Evolutionary conservation across 345 rosid species (phyloP).

Genomic region (Sisymbrium irio): DNA sequence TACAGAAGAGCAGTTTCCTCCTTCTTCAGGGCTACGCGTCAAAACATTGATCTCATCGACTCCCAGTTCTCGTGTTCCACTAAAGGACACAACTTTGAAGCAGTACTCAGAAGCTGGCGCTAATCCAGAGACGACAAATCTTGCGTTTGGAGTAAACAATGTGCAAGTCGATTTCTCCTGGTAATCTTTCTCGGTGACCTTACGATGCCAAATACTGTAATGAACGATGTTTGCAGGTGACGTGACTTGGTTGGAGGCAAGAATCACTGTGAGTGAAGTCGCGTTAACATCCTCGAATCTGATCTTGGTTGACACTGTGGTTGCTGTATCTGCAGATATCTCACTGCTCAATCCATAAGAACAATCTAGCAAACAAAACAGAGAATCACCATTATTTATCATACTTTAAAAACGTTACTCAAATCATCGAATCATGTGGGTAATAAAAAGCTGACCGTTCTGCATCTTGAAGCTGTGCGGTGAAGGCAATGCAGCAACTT

Average conservation of each 20-base stretch:
- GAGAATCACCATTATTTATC: conserved; percentile 20
- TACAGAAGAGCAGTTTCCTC: conserved; percentile 36
- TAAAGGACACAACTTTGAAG: conserved; percentile 59
- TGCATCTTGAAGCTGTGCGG: conserved; percentile 8
- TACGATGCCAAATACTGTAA: conserved; percentile 84
- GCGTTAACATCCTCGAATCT: conserved; percentile 63
- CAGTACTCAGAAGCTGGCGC: conserved; percentile 63
- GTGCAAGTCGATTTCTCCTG: conserved; percentile 68
- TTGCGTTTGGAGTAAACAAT: conserved; percentile 52
- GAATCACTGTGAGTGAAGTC: conserved; percentile 62
- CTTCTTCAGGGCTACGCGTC: conserved; percentile 40
- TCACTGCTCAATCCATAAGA: conserved; percentile 33
- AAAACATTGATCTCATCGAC: conserved; percentile 50
- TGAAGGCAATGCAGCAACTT: conserved; percentile 12
- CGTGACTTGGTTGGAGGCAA: conserved; percentile 41
- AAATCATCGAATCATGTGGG: neutral
- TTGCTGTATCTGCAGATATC: conserved; percentile 38
- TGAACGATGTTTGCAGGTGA: conserved; percentile 42
- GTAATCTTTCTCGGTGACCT: conserved; percentile 48
- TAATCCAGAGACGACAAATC: conserved; percentile 63
- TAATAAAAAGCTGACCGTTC: conserved; percentile 20
- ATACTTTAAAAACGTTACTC: neutral
- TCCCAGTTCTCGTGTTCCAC: conserved; percentile 48
- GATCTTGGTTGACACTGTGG: conserved; percentile 40
- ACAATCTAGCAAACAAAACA: conserved; percentile 27